Percentiles rank a stretch among this genome's conserved stretches.
Evolutionary conservation across 1,284 basidiomycete species (phyloP).

Genomic region (Cerrena zonata): DNA sequence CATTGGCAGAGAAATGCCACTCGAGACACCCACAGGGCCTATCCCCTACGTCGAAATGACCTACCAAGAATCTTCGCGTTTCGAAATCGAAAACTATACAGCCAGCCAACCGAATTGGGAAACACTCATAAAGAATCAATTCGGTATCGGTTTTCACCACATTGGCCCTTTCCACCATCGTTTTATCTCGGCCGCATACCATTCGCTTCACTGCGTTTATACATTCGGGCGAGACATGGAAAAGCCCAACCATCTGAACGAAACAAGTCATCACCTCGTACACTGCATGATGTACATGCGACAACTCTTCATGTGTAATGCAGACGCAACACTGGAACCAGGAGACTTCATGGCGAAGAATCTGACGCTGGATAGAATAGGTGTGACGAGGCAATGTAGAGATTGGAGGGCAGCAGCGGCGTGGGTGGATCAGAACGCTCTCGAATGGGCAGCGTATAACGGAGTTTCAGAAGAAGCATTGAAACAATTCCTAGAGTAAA

Average conservation of each 20-base stretch:
- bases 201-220: constrained; percentile 1
- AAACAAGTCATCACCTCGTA: background rate
- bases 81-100: background rate
- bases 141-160: constrained; percentile 1
- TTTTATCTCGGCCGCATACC: background rate
- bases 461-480: background rate
- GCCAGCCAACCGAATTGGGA: background rate
- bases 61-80: constrained; percentile 1
- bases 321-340: background rate
- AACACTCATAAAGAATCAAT: constrained; percentile 1
- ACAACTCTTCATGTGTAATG: constrained; percentile 3
- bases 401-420: background rate
- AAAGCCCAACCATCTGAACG: background rate
- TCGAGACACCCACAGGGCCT: background rate
- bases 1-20: background rate
- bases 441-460: constrained; percentile 1
- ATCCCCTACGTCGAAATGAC: constrained; percentile 2
- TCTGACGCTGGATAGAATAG: background rate
- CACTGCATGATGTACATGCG: constrained; percentile 3
- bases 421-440: background rate
- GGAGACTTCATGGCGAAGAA: constrained; percentile 3
- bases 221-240: background rate
- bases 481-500: background rate
- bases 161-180: constrained; percentile 3
- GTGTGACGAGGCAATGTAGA: background rate